Evolutionary conservation across 108 stramenopile genomes (phyloP), one percentile per base, ranked within the genome.

Genomic region (Ochromonas danica): DNA sequence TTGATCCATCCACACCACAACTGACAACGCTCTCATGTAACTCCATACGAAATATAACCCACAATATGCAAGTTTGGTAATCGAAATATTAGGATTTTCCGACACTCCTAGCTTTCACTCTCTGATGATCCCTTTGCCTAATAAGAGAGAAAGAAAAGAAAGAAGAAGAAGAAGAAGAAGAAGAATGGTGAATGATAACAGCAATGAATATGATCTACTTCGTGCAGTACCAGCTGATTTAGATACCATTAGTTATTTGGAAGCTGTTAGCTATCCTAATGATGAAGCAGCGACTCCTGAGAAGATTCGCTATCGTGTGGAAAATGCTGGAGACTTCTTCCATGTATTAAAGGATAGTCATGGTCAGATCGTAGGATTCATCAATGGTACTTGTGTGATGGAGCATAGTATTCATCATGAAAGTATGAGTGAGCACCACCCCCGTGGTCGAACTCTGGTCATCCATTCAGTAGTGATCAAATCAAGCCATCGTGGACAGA

Each of bases 251-350:
- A 67, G 27, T 67, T 3, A 67, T 42, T n/a, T 81, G 0, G 81
- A 81, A 57, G 31, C 41, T 0, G 57, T 33, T 43, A 78, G 81
- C 61, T 93, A 90, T 82, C 94, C 94, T 0, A 67, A 83, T 35
- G 91, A 93, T 40, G 92, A 93, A 78, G 90, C 90, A 30, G 93
- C 94, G 0, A 88, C 93, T 36, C 92, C 90, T 71, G 88, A 90
- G 3, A 67, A 78, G 45, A 81, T 97, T 38, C 90, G 88, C 79
- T 94, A 92, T 79, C 90, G 94, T 0, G 94, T 88, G 51, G 71
- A 82, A 60, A 83, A 91, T 31, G 89, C 89, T 60, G 81, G 86
- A 1, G 84, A 89, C 6, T 82, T 85, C 71, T 89, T 89, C 70
- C 22, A 51, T 51, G 45, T 6, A 51, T 79, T 87, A 42, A 61